These are phyloP conservation scores for Solanum rostratum DNA, from an alignment of 257 asterid species.

Conservation along the genomic window DNA sequence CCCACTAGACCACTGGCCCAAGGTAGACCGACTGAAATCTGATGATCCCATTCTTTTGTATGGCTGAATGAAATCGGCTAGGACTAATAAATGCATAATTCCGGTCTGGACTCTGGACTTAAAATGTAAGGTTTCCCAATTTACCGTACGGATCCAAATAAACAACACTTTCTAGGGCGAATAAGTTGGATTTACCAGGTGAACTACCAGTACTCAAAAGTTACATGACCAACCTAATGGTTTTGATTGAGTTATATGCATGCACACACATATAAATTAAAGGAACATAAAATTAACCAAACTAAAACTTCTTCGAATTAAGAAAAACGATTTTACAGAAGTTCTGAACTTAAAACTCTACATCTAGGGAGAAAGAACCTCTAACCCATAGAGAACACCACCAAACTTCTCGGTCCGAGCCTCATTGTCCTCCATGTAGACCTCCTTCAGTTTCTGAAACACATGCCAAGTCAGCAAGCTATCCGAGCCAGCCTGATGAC, in stretches of 20 bases:
- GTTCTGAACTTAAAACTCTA: slow-evolving; percentile 17
- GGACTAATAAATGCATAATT: background rate
- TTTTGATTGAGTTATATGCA: background rate
- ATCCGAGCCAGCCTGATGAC: slow-evolving; percentile 90
- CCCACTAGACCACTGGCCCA: background rate
- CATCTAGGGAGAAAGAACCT: slow-evolving; percentile 31
- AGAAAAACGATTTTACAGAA: slow-evolving; percentile 28
- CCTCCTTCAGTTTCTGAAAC: slow-evolving; percentile 41
- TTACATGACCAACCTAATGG: background rate
- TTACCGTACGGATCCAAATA: background rate
- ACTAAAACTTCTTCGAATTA: background rate
- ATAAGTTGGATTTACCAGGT: background rate
- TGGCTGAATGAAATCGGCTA: background rate
- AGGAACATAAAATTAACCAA: background rate
- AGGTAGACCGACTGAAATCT: background rate
- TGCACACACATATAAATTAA: background rate
- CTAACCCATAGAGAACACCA: slow-evolving; percentile 81
- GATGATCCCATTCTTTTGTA: background rate
- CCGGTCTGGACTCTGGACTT: background rate
- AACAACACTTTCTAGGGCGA: background rate
- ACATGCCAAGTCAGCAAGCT: slow-evolving; percentile 75
- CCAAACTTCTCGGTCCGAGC: slow-evolving; percentile 39
- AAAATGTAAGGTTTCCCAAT: background rate
- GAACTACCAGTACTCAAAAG: background rate
- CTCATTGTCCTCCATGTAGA: slow-evolving; percentile 31